Conservation (phyloP, 257 asterid genomes). For the Anisodus acutangulus region DNA sequence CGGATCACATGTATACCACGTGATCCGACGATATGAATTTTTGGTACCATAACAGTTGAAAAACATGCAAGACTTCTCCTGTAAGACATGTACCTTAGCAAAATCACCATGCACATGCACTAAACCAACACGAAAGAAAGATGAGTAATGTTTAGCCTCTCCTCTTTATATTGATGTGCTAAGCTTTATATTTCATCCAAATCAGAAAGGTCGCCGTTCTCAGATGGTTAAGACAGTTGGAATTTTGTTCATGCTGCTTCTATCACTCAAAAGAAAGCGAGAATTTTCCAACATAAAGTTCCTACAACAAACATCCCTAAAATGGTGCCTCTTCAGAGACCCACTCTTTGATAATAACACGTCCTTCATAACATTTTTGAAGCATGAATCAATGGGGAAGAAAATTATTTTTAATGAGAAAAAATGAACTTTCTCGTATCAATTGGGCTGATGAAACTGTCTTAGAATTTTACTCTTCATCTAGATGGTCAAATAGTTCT, state of each 20-base stretch:
- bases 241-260: constrained; percentile 14
- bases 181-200: neutral
- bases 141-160: neutral
- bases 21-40: neutral
- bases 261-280: neutral
- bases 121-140: neutral
- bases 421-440: neutral
- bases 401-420: neutral
- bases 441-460: neutral
- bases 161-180: neutral
- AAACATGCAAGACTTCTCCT: neutral
- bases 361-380: neutral
- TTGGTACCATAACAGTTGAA: neutral
- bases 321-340: neutral
- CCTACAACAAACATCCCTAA: neutral
- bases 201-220: neutral
- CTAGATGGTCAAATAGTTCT: constrained; percentile 49
- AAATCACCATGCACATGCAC: neutral
- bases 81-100: neutral
- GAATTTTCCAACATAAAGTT: neutral
- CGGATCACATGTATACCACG: neutral
- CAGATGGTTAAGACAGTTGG: neutral
- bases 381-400: neutral
- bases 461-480: constrained; percentile 31
- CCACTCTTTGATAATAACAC: constrained; percentile 1